Base-by-base conservation (phyloP, 306 rosid species). In the Citrullus colocynthis region DNA sequence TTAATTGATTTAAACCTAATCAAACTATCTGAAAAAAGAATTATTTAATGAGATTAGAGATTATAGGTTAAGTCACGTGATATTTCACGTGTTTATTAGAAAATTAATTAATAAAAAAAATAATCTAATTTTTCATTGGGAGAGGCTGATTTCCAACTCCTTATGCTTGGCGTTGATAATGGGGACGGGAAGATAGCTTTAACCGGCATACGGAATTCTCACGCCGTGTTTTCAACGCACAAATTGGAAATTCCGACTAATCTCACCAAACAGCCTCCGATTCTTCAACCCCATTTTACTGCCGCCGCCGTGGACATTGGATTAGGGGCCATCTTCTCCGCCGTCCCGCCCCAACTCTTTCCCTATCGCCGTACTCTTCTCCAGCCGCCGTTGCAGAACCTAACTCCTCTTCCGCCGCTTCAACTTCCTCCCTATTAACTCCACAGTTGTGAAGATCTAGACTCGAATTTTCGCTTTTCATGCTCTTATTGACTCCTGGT, bases 141-240 rank as follows among this genome's bases (percentile, higher is more conserved):
- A 34, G 34, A n/a, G 34, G 74, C 32, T 10, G 54, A 39, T 67
- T 10, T 67, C 18, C 69, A 62, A 34, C 44, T 62, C 69, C 16
- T 60, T 14, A 34, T 62, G 55, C 34, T 67, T 42, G 32, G 12
- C 18, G 66, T 67, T 65, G 72, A 32, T 64, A 64, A 64, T 17
- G 24, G 24, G 15, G 49, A 36, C 41, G 72, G 49, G 10, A 49
- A 60, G 39, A 64, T 17, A 1, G 72, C 49, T 65, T 37, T 65
- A 37, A 65, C 28, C 72, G 72, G 72, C 24, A 42, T 20, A 67
- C 5, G 55, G 74, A 21, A 12, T 69, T 69, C 55, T 20, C 8
- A 42, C 75, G 30, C 17, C 76, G 59, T 71, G 42, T 71, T 71
- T 71, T 49, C 76, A 71, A 71, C 76, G 76, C 76, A 71, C 24